These are phyloP conservation scores for Phytopythium cucurbitacearum DNA, from an alignment of 352 stramenopile species.

Conservation along the genomic window DNA sequence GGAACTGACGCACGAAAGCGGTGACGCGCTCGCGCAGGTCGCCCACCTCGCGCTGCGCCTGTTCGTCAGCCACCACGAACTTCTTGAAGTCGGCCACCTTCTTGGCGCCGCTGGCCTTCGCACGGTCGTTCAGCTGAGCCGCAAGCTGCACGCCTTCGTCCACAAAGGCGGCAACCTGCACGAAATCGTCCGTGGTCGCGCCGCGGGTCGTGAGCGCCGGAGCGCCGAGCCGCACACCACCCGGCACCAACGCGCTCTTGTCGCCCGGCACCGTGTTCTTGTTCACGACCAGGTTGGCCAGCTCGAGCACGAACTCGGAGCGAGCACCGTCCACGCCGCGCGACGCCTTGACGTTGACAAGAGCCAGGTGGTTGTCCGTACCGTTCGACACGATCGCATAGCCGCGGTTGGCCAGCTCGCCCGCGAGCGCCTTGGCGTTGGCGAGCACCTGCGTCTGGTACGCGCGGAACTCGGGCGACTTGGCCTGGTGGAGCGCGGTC, in stretches of 20 bases:
- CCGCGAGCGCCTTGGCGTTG: slow-evolving; percentile 89
- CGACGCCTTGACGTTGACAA: slow-evolving; percentile 96
- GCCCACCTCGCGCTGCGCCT: slow-evolving; percentile 59
- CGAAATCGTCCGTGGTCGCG: slow-evolving; percentile 95
- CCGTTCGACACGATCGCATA: slow-evolving; percentile 97
- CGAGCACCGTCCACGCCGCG: slow-evolving; percentile 92
- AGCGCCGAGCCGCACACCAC: slow-evolving; percentile 96
- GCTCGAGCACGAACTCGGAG: slow-evolving; percentile 95
- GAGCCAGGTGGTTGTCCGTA: slow-evolving; percentile 98
- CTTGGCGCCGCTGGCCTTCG: slow-evolving; percentile 92
- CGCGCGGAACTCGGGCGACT: slow-evolving; percentile 93
- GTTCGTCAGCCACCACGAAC: slow-evolving; percentile 54
- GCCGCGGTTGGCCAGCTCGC: slow-evolving; percentile 86
- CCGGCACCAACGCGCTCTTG: slow-evolving; percentile 95
- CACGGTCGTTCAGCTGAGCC: slow-evolving; percentile 85
- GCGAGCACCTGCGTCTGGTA: slow-evolving; percentile 96
- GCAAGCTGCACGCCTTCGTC: slow-evolving; percentile 94
- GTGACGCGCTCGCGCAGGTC: slow-evolving; percentile 88
- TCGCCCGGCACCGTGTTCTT: slow-evolving; percentile 99
- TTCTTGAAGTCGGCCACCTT: slow-evolving; percentile 91
- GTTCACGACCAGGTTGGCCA: slow-evolving; percentile 97
- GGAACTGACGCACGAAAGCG: slow-evolving; percentile 94
- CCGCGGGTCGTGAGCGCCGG: slow-evolving; percentile 95
- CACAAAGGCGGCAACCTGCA: slow-evolving; percentile 93
- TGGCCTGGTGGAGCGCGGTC: slow-evolving; percentile 96